Base-by-base conservation (phyloP, 202 grass and related monocot species). In the Cymbopogon flexuosus region DNA sequence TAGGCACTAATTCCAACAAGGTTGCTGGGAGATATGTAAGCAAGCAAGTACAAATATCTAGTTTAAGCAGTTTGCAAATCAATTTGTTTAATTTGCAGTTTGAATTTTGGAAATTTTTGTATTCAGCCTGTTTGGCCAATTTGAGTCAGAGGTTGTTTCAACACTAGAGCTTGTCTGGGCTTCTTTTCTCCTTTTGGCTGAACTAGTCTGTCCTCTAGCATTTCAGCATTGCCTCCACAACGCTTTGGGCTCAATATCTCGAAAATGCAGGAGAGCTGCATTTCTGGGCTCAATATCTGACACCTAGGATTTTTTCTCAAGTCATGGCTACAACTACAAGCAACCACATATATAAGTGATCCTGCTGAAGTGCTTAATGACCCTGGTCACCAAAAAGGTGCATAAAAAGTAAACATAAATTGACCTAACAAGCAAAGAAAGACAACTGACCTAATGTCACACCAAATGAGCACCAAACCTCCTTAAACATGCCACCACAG, bases 361-460 rank as follows among this genome's bases (percentile, higher is more conserved):
- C 49, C 18, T 23, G 10, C 10, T 75, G 51, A 75, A 27, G 27
- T 27, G 27, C 27, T 27, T 27, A 27, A 39, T 75, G 33, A 15
- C 23, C 62, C 18, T 45, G 41, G 19, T 16, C 42, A 85, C 75
- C 16, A 79, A 72, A 79, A 71, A 57, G 10, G 22, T 33, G 16
- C 27, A 27, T 27, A 27, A 27, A 27, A 27, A 27, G 27, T 42
- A 72, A 42, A 57, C 7, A 15, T 73, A 84, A 72, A 54, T 64
- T 79, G 58, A 79, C 10, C 16, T 21, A 56, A 73, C 34, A 65
- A 13, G 34, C 43, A 85, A 79, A 57, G 23, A 79, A 85, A 73
- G 18, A 56, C n/a, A 12, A 31, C 65, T 45, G 8, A 57, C 5
- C 57, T 35, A 46, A 65, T 57, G 76, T 41, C 43, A 43, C 37